phyloP scores from a whole-genome alignment of 169 alveolate genomes.

The Miamiensis avidus region DNA sequence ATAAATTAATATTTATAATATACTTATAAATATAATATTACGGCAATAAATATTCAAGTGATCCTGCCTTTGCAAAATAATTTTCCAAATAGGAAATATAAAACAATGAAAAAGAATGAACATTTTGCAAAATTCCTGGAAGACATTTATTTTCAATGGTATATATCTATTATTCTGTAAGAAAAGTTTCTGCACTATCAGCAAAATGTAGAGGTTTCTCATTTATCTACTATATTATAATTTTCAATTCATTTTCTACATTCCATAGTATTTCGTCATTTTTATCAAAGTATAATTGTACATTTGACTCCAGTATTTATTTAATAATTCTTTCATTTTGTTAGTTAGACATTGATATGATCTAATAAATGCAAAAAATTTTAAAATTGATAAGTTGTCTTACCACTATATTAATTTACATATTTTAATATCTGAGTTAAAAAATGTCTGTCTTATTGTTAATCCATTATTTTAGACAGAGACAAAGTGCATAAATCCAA shows the following conservation, averaged over 20 bases:
- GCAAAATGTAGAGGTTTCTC: too few species aligned
- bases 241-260: not conserved
- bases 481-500: not conserved
- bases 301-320: not conserved
- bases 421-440: not conserved
- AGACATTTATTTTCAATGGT: not conserved
- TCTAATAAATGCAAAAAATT: too few species aligned
- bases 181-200: not conserved
- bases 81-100: not conserved
- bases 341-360: too few species aligned
- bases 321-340: not conserved
- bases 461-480: not conserved
- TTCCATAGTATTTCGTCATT: not conserved
- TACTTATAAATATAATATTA: too few species aligned
- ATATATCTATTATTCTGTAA: not conserved
- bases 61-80: not conserved
- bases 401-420: not conserved
- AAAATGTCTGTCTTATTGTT: not conserved
- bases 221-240: too few species aligned
- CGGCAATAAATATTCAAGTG: not conserved
- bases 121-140: not conserved
- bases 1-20: too few species aligned
- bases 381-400: not conserved
- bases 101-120: not conserved
- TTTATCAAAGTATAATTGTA: not conserved